Percentiles rank a stretch among this genome's conserved stretches.
Conservation (phyloP, 2,329 filamentous ascomycete genomes). For the Xylaria sp. region DNA sequence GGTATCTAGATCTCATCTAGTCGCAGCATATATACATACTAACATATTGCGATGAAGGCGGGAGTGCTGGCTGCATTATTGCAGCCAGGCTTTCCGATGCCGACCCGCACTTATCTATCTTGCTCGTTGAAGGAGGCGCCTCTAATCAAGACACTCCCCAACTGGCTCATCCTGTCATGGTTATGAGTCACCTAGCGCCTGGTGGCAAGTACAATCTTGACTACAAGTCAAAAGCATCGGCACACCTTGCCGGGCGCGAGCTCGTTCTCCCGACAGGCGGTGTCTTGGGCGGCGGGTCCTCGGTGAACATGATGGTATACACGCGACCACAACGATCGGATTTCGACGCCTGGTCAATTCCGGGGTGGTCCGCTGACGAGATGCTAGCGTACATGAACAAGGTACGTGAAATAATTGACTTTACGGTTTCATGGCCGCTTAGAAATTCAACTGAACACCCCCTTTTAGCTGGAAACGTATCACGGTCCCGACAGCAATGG, state of each 20-base stretch:
- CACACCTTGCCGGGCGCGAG: constrained; percentile 17
- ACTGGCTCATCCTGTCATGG: constrained; percentile 29
- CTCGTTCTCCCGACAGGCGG: constrained; percentile 44
- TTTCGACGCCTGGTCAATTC: constrained; percentile 44
- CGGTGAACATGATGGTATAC: constrained; percentile 59
- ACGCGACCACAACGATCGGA: constrained; percentile 49
- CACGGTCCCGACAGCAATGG: constrained; percentile 57
- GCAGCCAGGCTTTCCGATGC: constrained; percentile 39
- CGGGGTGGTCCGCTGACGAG: constrained; percentile 46
- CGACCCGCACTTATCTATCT: constrained; percentile 33
- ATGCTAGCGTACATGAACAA: constrained; percentile 51
- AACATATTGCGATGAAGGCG: constrained; percentile 19
- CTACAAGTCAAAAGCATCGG: constrained; percentile 19
- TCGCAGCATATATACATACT: background rate
- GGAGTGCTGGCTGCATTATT: constrained; percentile 38
- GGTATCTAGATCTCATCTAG: constrained; percentile 20
- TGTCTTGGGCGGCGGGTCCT: constrained; percentile 64
- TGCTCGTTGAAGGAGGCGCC: constrained; percentile 37
- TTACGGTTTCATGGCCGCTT: too few relatives aligned
- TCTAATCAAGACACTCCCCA: constrained; percentile 25
- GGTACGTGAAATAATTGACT: constrained; percentile 28
- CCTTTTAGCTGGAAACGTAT: constrained; percentile 63
- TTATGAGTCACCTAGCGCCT: constrained; percentile 16
- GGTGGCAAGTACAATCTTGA: constrained; percentile 5
- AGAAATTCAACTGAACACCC: too few relatives aligned